A percentile compares a stretch with the other conserved stretches of the same genome.
phyloP scores from a whole-genome alignment of 805 yeast genomes.

The Metschnikowia continentalis region DNA sequence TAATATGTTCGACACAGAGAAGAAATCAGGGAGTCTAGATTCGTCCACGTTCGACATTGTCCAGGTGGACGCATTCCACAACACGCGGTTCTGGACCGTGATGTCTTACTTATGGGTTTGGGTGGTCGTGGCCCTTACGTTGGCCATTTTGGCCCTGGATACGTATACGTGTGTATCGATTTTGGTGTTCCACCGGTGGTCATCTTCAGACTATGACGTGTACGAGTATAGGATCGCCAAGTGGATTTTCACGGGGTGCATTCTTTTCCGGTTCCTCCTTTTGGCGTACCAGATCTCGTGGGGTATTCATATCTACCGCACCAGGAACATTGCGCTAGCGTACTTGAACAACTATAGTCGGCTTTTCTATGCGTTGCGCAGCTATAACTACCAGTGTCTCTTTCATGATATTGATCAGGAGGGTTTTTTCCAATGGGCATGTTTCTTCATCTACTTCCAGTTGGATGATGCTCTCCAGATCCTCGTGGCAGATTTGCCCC shows the following conservation, averaged over 20 bases:
- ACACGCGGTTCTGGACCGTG: constrained; percentile 41
- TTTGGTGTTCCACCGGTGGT: constrained; percentile 70
- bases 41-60: constrained; percentile 47
- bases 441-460: constrained; percentile 62
- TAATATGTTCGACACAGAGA: constrained; percentile 12
- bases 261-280: constrained; percentile 61
- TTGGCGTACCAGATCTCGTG: constrained; percentile 52
- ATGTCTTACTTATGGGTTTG: constrained; percentile 39
- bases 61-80: constrained; percentile 44
- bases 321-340: constrained; percentile 62
- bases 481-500: constrained; percentile 76
- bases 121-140: constrained; percentile 48
- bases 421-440: constrained; percentile 59
- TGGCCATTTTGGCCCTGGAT: constrained; percentile 60
- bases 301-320: constrained; percentile 55
- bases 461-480: constrained; percentile 59
- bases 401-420: constrained; percentile 64
- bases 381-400: constrained; percentile 67
- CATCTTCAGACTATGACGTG: constrained; percentile 43
- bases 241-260: constrained; percentile 81
- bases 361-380: constrained; percentile 48
- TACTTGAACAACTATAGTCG: constrained; percentile 67
- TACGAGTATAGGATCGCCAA: constrained; percentile 49
- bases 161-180: constrained; percentile 74
- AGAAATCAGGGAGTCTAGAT: constrained; percentile 18